phyloP scores from a whole-genome alignment of 306 rosid species.

The Cucurbita argyrosperma region DNA sequence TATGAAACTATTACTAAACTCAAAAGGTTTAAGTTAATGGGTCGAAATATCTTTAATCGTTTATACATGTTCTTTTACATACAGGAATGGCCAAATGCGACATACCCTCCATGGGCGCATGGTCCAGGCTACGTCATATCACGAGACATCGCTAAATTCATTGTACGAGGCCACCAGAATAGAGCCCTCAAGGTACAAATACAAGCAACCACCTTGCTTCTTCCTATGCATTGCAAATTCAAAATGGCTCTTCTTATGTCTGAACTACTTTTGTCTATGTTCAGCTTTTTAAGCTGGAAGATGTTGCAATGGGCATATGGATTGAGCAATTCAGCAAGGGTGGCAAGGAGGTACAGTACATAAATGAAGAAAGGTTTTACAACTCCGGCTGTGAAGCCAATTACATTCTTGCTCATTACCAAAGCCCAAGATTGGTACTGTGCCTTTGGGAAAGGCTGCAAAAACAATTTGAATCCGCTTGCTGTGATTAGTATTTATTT shows the following conservation, averaged over 20 bases:
- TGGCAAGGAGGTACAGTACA: slow-evolving; percentile 54
- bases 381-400: slow-evolving; percentile 71
- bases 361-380: slow-evolving; percentile 57
- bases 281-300: slow-evolving; percentile 88
- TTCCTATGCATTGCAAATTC: background rate
- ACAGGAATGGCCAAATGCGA: slow-evolving; percentile 79
- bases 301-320: slow-evolving; percentile 97
- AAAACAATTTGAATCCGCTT: slow-evolving; percentile 37
- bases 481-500: slow-evolving; percentile 45
- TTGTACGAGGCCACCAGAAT: slow-evolving; percentile 49
- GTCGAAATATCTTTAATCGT: background rate
- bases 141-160: slow-evolving; percentile 67
- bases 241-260: background rate
- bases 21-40: too few species aligned
- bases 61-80: background rate
- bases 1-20: too few species aligned
- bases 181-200: slow-evolving; percentile 50
- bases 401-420: slow-evolving; percentile 77
- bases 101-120: slow-evolving; percentile 94
- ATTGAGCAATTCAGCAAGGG: slow-evolving; percentile 52
- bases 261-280: background rate
- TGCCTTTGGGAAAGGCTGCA: slow-evolving; percentile 95
- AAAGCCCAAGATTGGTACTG: slow-evolving; percentile 60
- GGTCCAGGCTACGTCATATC: slow-evolving; percentile 92
- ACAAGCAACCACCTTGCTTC: slow-evolving; percentile 4